A percentile compares a stretch with the other conserved stretches of the same genome.
phyloP scores from a whole-genome alignment of 192 early-diverging fungal genomes.

The Glomus cerebriforme region DNA sequence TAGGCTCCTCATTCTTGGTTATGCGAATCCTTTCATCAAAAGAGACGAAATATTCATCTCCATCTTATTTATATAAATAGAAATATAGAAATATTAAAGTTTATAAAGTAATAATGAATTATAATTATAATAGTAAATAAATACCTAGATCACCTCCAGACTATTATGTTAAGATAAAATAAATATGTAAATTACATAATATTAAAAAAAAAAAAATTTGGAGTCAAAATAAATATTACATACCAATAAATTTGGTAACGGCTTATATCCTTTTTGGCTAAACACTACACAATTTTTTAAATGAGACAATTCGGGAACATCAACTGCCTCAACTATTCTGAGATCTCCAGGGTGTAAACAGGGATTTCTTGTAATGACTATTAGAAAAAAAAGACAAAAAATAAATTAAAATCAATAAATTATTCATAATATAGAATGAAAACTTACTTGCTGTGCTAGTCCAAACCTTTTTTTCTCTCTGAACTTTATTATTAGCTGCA shows the following conservation, averaged over 20 bases:
- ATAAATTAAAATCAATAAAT: background rate
- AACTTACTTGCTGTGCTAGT: background rate
- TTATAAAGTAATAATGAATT: background rate
- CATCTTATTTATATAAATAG: background rate
- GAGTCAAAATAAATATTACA: slow-evolving; percentile 75
- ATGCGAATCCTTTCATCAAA: slow-evolving; percentile 54
- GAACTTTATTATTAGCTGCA: background rate
- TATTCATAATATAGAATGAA: slow-evolving; percentile 1
- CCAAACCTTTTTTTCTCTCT: background rate
- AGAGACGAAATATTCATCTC: slow-evolving; percentile 36
- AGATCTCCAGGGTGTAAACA: slow-evolving; percentile 70
- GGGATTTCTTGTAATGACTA: slow-evolving; percentile 54
- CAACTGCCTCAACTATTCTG: slow-evolving; percentile 53
- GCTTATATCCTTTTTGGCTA: slow-evolving; percentile 61
- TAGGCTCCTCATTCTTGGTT: slow-evolving; percentile 38
- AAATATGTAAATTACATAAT: background rate
- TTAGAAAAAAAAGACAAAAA: background rate
- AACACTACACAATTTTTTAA: slow-evolving; percentile 75
- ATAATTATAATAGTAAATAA: background rate
- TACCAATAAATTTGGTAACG: slow-evolving; percentile 70
- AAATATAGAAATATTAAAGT: background rate
- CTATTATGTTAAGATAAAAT: background rate
- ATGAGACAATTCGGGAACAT: slow-evolving; percentile 47
- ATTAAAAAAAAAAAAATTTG: background rate
- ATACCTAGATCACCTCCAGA: slow-evolving; percentile 16